These are phyloP conservation scores for Trichophyton mentagrophytes DNA, from an alignment of 2,329 filamentous ascomycete species.

Conservation along the genomic window DNA sequence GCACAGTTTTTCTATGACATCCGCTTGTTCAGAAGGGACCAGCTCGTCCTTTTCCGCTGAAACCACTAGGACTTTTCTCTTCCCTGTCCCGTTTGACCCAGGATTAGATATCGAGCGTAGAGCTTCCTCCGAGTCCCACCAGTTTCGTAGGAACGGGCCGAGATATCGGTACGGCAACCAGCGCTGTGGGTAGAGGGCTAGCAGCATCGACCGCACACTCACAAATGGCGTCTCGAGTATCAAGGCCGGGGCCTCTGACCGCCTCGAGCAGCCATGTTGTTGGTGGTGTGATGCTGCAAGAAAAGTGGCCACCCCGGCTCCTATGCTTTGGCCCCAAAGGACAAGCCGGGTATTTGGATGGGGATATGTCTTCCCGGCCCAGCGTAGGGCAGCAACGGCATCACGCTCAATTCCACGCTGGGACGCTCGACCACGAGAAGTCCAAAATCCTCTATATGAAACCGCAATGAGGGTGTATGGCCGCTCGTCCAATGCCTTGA, in stretches of 20 bases:
- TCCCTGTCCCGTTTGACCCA: neutral
- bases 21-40: constrained; percentile 28
- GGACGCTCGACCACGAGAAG: constrained; percentile 55
- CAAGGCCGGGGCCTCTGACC: constrained; percentile 33
- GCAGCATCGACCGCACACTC: constrained; percentile 56
- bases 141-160: constrained; percentile 57
- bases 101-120: constrained; percentile 26
- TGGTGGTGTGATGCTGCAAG: constrained; percentile 34
- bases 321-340: constrained; percentile 24
- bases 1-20: constrained; percentile 25
- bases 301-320: constrained; percentile 56
- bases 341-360: constrained; percentile 5
- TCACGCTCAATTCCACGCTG: constrained; percentile 59
- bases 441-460: constrained; percentile 65
- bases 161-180: constrained; percentile 69
- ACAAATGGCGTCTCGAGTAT: constrained; percentile 67
- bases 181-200: constrained; percentile 60
- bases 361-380: constrained; percentile 40
- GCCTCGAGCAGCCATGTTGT: constrained; percentile 11
- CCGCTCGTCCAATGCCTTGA: constrained; percentile 19
- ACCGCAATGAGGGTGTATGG: constrained; percentile 31
- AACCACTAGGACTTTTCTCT: constrained; percentile 28
- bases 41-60: constrained; percentile 34
- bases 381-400: constrained; percentile 50
- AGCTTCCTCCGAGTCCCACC: constrained; percentile 38